Base-by-base conservation (phyloP, 768 basidiomycete species). In the Kwoniella botswanensis region DNA sequence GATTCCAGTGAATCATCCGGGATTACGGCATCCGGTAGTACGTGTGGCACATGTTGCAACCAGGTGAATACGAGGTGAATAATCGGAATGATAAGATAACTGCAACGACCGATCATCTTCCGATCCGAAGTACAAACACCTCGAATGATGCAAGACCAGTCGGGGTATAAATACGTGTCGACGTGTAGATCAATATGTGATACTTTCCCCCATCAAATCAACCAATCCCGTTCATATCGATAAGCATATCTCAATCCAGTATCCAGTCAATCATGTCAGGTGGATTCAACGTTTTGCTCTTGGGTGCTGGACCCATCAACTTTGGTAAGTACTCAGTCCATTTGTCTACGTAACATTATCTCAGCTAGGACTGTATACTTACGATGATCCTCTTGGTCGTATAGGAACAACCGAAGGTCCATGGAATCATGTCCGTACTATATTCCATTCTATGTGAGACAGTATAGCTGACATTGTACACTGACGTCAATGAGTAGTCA, bases 241-340 rank as follows among this genome's bases (percentile, higher is more conserved):
- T n/a, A 44, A 6, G 43, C 43, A 44, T 6, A 6, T 44, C 6
- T 44, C 43, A 44, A 44, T 44, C 13, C 43, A 13, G 43, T 44
- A 53, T 64, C 29, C 22, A 53, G 41, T 44, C 21, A 41, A 55
- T 56, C 52, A 52, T 59, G 41, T 44, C 57, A 24, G n/a, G 17
- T 22, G 57, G 42, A 18, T 76, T 78, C 73, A 76, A 78, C 58
- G 75, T 78, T 21, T 64, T 78, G 2, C 68, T 79, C 18, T 54
- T 76, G 4, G 77, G 77, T 53, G 77, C 77, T 26, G 77, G 77
- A 11, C 66, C 61, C 10, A 71, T 75, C 71, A 77, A 77, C 62
- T 77, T 79, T 68, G 72, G 77, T 74, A 29, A 59, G 75, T 61
- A 15, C 46, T 55, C 24, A 13, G 18, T 15, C 11, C 15, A 26